phyloP scores from a whole-genome alignment of 495 filamentous ascomycete species.

The Trichoderma erinaceum region DNA sequence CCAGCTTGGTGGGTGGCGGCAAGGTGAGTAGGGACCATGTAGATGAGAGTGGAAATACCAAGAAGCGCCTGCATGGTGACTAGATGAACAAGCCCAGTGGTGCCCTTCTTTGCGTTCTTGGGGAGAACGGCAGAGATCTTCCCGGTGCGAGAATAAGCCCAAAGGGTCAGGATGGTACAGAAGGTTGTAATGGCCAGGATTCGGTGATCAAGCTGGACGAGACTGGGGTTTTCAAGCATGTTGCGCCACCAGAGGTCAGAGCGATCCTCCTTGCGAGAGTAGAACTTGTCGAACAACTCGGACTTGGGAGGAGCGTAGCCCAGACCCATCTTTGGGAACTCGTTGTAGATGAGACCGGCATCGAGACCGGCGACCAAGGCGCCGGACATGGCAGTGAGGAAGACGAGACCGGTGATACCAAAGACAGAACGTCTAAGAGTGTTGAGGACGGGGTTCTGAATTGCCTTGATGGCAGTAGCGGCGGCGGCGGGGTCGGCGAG shows the following conservation, averaged over 20 bases:
- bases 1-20: conserved; percentile 94
- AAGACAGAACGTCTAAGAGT: conserved; percentile 67
- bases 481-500: conserved; percentile 56
- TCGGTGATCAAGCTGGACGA: conserved; percentile 94
- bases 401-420: conserved; percentile 70
- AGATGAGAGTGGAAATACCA: conserved; percentile 84
- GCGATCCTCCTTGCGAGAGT: conserved; percentile 67
- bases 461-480: conserved; percentile 46
- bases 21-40: conserved; percentile 81
- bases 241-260: conserved; percentile 93
- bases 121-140: conserved; percentile 60
- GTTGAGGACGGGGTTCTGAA: conserved; percentile 59
- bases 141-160: conserved; percentile 65
- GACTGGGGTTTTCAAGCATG: conserved; percentile 89
- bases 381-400: conserved; percentile 86
- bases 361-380: conserved; percentile 91
- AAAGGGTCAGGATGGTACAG: conserved; percentile 67
- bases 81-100: conserved; percentile 76
- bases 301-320: conserved; percentile 71
- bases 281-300: conserved; percentile 80
- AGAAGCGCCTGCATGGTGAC: conserved; percentile 75
- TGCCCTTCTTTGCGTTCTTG: conserved; percentile 56
- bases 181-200: conserved; percentile 86
- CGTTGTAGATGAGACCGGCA: conserved; percentile 95
- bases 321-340: conserved; percentile 91